A percentile compares a stretch with the other conserved stretches of the same genome.
Conservation (phyloP, 352 stramenopile genomes). For the Poterioochromonas sp. region DNA sequence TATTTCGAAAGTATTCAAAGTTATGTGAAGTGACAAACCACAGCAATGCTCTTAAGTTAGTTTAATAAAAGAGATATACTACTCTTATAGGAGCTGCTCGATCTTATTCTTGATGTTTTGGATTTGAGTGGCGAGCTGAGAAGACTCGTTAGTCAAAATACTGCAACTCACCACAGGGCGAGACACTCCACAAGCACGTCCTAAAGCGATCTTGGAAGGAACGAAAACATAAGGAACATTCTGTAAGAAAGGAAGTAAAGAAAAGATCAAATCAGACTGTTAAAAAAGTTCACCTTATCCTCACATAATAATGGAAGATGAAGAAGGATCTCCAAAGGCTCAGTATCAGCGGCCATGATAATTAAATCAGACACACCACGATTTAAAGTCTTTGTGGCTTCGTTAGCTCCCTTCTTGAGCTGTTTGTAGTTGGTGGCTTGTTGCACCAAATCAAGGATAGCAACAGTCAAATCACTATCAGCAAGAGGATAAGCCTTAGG, state of each 20-base stretch:
- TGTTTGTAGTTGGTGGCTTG: slow-evolving; percentile 95
- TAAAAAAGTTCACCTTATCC: slow-evolving; percentile 84
- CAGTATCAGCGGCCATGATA: slow-evolving; percentile 97
- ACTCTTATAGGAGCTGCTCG: slow-evolving; percentile 99
- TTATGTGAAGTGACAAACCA: too few relatives aligned
- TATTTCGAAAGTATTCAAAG: too few relatives aligned
- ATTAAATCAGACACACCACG: slow-evolving; percentile 99
- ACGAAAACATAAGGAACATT: slow-evolving; percentile 89
- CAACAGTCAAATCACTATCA: slow-evolving; percentile 94
- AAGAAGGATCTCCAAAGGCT: slow-evolving; percentile 98
- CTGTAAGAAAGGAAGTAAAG: slow-evolving; percentile 93
- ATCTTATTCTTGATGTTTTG: slow-evolving; percentile 99
- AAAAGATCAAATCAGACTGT: slow-evolving; percentile 76
- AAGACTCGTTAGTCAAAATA: slow-evolving; percentile 98
- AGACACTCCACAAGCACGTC: slow-evolving; percentile 95
- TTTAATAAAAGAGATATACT: too few relatives aligned
- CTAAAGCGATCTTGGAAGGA: slow-evolving; percentile 91
- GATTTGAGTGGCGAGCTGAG: slow-evolving; percentile 96
- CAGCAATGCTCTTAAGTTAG: too few relatives aligned
- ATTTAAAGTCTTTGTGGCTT: slow-evolving; percentile 99
- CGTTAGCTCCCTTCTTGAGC: slow-evolving; percentile 99
- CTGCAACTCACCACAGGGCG: slow-evolving; percentile 94
- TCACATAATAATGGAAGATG: slow-evolving; percentile 95
- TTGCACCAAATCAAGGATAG: slow-evolving; percentile 96
- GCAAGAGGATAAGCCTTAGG: slow-evolving; percentile 94